Evolutionary conservation across 1,284 basidiomycete genomes (phyloP).

Genomic region (Fistulinella cinereoalba): DNA sequence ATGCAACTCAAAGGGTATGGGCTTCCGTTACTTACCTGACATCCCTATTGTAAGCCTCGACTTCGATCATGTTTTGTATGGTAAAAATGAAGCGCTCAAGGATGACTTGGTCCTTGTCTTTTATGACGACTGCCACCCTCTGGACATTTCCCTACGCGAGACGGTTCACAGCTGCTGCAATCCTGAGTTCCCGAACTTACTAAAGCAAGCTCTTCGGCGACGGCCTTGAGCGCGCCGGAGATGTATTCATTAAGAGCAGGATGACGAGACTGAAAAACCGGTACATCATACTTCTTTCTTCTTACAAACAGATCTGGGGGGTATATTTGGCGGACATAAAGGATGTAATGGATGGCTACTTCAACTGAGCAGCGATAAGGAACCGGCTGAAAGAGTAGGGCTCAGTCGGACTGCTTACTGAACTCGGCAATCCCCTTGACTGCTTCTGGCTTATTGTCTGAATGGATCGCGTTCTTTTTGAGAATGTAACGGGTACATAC

Average conservation of each 20-base stretch:
- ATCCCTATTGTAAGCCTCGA: slow-evolving; percentile 63
- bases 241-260: slow-evolving; percentile 88
- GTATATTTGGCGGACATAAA: slow-evolving; percentile 89
- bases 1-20: neutral
- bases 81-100: slow-evolving; percentile 84
- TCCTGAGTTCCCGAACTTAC: slow-evolving; percentile 39
- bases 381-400: neutral
- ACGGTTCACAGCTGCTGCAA: neutral
- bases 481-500: slow-evolving; percentile 26
- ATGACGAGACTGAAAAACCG: slow-evolving; percentile 89
- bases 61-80: slow-evolving; percentile 66
- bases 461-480: neutral
- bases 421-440: slow-evolving; percentile 63
- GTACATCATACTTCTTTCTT: slow-evolving; percentile 83
- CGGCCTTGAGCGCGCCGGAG: slow-evolving; percentile 71
- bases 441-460: slow-evolving; percentile 44
- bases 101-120: slow-evolving; percentile 69
- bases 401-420: slow-evolving; percentile 43
- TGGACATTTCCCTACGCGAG: slow-evolving; percentile 62
- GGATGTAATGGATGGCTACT: slow-evolving; percentile 87
- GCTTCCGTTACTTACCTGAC: slow-evolving; percentile 47
- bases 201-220: slow-evolving; percentile 70
- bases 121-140: slow-evolving; percentile 77
- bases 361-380: slow-evolving; percentile 60
- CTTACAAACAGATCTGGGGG: slow-evolving; percentile 85